These are phyloP conservation scores for Chenopodium album DNA, from an alignment of 148 eudicot genomes.

Conservation along the genomic window DNA sequence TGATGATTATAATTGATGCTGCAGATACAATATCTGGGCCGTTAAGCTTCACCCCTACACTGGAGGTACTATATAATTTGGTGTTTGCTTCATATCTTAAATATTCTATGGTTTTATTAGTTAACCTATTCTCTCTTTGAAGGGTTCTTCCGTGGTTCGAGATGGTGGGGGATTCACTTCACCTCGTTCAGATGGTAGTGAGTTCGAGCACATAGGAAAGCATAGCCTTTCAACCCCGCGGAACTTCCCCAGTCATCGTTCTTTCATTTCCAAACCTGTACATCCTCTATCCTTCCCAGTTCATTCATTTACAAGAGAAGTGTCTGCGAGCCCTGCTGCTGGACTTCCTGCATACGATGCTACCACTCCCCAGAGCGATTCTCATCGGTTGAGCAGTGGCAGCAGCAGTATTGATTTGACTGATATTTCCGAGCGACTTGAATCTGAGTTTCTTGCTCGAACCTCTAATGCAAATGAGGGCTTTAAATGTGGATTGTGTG, in stretches of 20 bases:
- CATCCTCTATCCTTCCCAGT: constrained; percentile 74
- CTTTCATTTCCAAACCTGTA: constrained; percentile 87
- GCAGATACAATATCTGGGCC: constrained; percentile 55
- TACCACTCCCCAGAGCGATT: constrained; percentile 44
- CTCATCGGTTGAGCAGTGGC: constrained; percentile 57
- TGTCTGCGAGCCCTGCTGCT: constrained; percentile 27
- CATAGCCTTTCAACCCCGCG: constrained; percentile 52
- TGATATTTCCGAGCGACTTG: constrained; percentile 51
- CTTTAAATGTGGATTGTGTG: constrained; percentile 70
- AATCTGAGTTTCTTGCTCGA: constrained; percentile 41
- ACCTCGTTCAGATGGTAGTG: constrained; percentile 82
- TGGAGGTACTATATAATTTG: constrained; percentile 56
- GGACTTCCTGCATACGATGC: constrained; percentile 39
- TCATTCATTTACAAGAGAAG: constrained; percentile 44
- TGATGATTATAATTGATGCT: constrained; percentile 12
- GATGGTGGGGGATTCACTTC: constrained; percentile 67
- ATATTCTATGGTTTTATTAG: constrained; percentile 6
- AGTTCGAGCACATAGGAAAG: constrained; percentile 57
- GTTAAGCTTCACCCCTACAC: constrained; percentile 67
- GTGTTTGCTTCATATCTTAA: constrained; percentile 21
- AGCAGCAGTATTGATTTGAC: constrained; percentile 65
- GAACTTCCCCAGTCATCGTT: constrained; percentile 64
- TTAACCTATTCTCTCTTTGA: constrained; percentile 17
- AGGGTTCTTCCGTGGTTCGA: constrained; percentile 62
- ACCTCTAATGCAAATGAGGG: constrained; percentile 35